Base-by-base conservation (phyloP, 169 alveolate species). In the Cryptosporidium canis region DNA sequence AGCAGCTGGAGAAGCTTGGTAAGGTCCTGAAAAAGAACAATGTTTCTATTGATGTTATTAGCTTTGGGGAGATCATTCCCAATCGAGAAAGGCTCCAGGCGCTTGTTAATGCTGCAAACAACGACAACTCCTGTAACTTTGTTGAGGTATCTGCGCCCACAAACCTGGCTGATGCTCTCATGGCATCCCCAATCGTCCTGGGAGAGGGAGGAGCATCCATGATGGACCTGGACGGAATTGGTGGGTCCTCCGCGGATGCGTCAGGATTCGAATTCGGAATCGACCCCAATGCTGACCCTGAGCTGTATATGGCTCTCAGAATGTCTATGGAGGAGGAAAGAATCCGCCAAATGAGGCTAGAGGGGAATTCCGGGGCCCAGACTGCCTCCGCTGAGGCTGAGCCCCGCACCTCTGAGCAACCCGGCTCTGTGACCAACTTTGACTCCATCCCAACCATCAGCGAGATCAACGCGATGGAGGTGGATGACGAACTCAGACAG, bases 1-100 rank as follows among this genome's bases (percentile, higher is more conserved):
- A 92, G 70, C 94, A 94, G 83, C 90, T 95, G 48, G 95, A 72
- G n/a, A 92, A 91, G 39, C 94, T 97, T 7, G 99, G 99, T 31
- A 96, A 96, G 51, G 91, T 92, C 39, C 87, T 98, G 64, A 97
- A 96, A 92, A 97, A 96, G 85, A 96, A 97, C 91, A 97, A 97
- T 72, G 98, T 98, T 0, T 94, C 98, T 21, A 77, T 98, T 1
- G 99, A 97, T 91, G 91, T 96, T 14, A 91, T 97, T 24, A 93
- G 94, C 66, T 95, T 95, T 85, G 98, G 98, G 27, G 93, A 95
- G 66, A 90, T 91, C 39, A 92, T 93, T 35, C 97, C 90, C 44
- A 95, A 96, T 77, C 90, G 93, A 61, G 94, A 87, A 37, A 92
- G 92, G 70, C 92, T 97, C 9, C 91, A 93, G 82, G 92, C 83